Conservation (phyloP, 1,284 basidiomycete genomes). For the Butyriboletus appendiculatus region DNA sequence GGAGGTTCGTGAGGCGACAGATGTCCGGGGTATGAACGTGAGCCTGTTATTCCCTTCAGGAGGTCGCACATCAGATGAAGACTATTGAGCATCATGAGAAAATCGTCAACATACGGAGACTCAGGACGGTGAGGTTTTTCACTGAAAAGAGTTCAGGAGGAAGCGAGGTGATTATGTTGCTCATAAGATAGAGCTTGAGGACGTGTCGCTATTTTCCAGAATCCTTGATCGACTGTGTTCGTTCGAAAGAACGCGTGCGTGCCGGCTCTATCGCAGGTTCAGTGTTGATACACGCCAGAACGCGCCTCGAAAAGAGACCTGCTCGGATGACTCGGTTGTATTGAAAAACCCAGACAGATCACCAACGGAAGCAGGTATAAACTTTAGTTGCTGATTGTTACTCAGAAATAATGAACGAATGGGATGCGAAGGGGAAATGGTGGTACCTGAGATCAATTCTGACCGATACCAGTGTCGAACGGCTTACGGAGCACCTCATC, state of each 20-base stretch:
- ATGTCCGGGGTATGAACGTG: constrained; percentile 68
- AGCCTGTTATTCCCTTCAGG: constrained; percentile 46
- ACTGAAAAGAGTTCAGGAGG: constrained; percentile 30
- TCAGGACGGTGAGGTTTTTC: constrained; percentile 33
- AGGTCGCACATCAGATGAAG: constrained; percentile 3
- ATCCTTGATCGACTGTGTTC: constrained; percentile 36
- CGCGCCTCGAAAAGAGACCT: constrained; percentile 20
- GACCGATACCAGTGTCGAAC: constrained; percentile 33
- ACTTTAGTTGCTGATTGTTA: constrained; percentile 27
- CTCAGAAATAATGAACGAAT: constrained; percentile 11
- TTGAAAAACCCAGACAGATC: constrained; percentile 32
- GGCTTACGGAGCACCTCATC: constrained; percentile 28
- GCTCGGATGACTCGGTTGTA: constrained; percentile 33
- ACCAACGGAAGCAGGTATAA: constrained; percentile 28
- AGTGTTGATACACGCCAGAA: constrained; percentile 25
- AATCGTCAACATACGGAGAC: constrained; percentile 29
- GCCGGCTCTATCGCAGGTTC: constrained; percentile 16
- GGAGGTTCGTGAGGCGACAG: constrained; percentile 50
- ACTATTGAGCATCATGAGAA: not conserved
- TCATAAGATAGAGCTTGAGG: constrained; percentile 34
- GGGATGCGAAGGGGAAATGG: not conserved
- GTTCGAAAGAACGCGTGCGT: constrained; percentile 30
- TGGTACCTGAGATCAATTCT: constrained; percentile 38
- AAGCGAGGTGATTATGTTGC: constrained; percentile 27
- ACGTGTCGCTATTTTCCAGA: constrained; percentile 35